Base-by-base conservation (phyloP, 2,329 filamentous ascomycete genomes). In the Blastomyces emzantsi region DNA sequence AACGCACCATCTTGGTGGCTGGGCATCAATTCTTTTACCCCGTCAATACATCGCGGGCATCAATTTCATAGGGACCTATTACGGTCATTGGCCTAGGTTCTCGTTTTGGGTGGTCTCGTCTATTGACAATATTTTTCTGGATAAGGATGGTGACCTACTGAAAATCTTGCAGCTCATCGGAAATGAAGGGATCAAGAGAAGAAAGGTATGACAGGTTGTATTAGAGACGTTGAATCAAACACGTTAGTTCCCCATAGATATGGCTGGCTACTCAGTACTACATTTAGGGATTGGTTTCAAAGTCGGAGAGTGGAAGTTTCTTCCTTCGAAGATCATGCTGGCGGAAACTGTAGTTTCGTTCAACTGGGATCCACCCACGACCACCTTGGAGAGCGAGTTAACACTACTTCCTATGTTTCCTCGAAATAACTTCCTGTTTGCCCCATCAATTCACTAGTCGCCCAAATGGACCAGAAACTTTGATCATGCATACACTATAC, bases 21-120 rank as follows among this genome's bases (percentile, higher is more conserved):
- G 89, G 89, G 2, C 90, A 92, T 73, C 89, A 92, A 69, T 86
- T 88, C 74, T 92, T 92, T 79, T 88, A 65, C 90, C 90, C 71
- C 77, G 83, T 0, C 89, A 92, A 71, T 90, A 90, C 68, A 78
- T 90, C 15, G 78, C 91, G 1, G 89, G 88, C 13, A 85, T 88
- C 77, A 73, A 91, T 4, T 92, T 90, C 73, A 83, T 92, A 15
- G 89, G 87, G 4, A 88, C 87, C 2, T 88, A 87, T 73, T 90
- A 87, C 83, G 88, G 82, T 0, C 89, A 92, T 71, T 92, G 89
- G 89, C 73, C 80, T 60, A 78, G 85, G 60, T 78, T 92, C 3
- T 80, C 82, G 57, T 89, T 86, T 71, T 91, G 88, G 77, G 80
- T 91, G 71, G 80, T 89, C 55, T 85, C 88, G 0, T 83, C 83